Evolutionary conservation across 345 rosid genomes (phyloP), one percentile per base, ranked within the genome.

Genomic region (Lagerstroemia speciosa): DNA sequence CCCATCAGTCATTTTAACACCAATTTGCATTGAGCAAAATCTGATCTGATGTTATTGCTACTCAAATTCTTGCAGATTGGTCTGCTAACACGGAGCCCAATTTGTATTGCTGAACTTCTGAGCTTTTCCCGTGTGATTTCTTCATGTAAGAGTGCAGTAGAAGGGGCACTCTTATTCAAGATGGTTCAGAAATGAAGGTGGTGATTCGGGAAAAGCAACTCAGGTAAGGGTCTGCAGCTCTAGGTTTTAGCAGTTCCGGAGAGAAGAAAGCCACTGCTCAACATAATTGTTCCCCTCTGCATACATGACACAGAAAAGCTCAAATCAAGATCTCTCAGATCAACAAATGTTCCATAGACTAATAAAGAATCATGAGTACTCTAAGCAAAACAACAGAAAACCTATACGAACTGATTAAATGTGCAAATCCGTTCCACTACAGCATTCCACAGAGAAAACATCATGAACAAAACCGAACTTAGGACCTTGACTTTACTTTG

Each of bases 201-300:
- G 38, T 9, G 7, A 36, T 36, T 36, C 38, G 38, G 38, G 5
- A 36, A 36, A 36, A 9, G 38, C 38, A 36, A 36, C 38, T 9
- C 7, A 36, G 38, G 32, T 34, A 53, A n/a, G 60, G 30, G 10
- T 27, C 29, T 29, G 34, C 32, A 58, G 33, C 17, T n/a, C n/a
- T n/a, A n/a, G n/a, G n/a, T n/a, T n/a, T n/a, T 58, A 29, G 33
- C 20, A 32, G 46, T 70, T 67, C 55, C 62, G 73, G 27, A 70
- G 66, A 70, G 73, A 62, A 19, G 73, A 70, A n/a, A 70, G 73
- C 73, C 73, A 70, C 33, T 70, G 73, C 43, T 70, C 67, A 26
- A 70, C 3, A 22, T 70, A 70, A 34, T 46, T 70, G 67, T 62
- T 52, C 16, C 73, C 66, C 36, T 45, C 67, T 61, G 67, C 10